Conservation (phyloP, 805 yeast species). For the Lachancea cidri region DNA sequence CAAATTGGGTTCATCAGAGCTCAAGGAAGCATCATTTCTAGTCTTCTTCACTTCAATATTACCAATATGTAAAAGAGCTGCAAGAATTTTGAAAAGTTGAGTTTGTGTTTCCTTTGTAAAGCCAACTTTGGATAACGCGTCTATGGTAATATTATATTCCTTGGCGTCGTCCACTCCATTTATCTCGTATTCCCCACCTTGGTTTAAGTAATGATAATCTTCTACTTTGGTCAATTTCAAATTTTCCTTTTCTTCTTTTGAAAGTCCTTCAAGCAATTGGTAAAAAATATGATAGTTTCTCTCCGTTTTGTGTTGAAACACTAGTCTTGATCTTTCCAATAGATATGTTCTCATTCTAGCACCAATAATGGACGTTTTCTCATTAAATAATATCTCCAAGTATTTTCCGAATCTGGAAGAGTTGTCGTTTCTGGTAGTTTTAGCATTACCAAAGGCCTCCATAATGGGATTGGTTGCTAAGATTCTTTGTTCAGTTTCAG, state of each 20-base stretch:
- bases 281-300: constrained; percentile 94
- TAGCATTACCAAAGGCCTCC: constrained; percentile 93
- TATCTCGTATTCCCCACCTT: constrained; percentile 72
- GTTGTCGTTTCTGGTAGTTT: constrained; percentile 83
- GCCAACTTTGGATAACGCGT: constrained; percentile 77
- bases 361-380: constrained; percentile 75
- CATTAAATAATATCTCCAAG: constrained; percentile 81
- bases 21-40: constrained; percentile 72
- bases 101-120: constrained; percentile 53
- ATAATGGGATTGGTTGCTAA: constrained; percentile 91
- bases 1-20: constrained; percentile 82
- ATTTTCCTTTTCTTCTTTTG: constrained; percentile 44
- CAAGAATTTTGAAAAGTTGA: constrained; percentile 70
- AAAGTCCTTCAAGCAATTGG: constrained; percentile 75
- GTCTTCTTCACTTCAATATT: constrained; percentile 83
- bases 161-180: constrained; percentile 74
- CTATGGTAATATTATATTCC: constrained; percentile 71
- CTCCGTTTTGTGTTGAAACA: constrained; percentile 85
- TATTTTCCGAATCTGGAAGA: constrained; percentile 95
- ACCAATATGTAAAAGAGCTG: constrained; percentile 89
- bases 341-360: constrained; percentile 91
- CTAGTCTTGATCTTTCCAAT: constrained; percentile 89
- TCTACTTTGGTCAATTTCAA: constrained; percentile 59
- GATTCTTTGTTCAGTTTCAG: constrained; percentile 88
- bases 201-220: constrained; percentile 78